Percentiles rank a stretch among this genome's conserved stretches.
These are phyloP conservation scores for Chlorella sp. DNA, from an alignment of 139 green algal species.

Conservation along the genomic window DNA sequence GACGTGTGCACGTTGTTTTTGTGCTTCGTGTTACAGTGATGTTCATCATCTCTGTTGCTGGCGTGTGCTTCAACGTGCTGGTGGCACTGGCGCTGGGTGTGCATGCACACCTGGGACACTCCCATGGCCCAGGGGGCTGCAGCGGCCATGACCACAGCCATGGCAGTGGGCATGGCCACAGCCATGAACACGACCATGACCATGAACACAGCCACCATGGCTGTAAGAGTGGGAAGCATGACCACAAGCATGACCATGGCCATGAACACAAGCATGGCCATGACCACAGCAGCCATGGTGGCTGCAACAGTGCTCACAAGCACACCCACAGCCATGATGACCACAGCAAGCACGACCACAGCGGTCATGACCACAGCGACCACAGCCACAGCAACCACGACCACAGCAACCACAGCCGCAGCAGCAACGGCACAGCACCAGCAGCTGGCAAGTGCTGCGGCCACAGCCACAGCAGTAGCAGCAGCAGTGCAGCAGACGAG, in stretches of 20 bases:
- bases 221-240: not conserved
- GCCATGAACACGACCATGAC: conserved; percentile 11
- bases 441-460: too few species aligned
- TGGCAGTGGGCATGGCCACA: not conserved
- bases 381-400: too few species aligned
- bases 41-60: conserved; percentile 74
- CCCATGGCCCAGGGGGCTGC: conserved; percentile 11
- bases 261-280: conserved; percentile 17
- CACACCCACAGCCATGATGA: too few species aligned
- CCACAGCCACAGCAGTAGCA: too few species aligned
- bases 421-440: too few species aligned
- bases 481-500: too few species aligned
- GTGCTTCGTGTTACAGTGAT: conserved; percentile 54
- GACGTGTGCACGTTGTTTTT: too few species aligned
- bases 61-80: conserved; percentile 78
- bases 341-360: too few species aligned
- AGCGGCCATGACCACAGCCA: conserved; percentile 27
- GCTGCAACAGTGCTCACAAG: too few species aligned
- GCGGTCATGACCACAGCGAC: too few species aligned
- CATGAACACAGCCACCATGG: conserved; percentile 8
- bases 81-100: conserved; percentile 61
- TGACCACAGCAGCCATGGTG: conserved; percentile 5
- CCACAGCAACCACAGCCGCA: too few species aligned
- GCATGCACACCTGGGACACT: conserved; percentile 25
- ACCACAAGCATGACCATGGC: conserved; percentile 3